A percentile compares a stretch with the other conserved stretches of the same genome.
phyloP scores from a whole-genome alignment of 2,329 filamentous ascomycete genomes.

The Huntiella bhutanensis region DNA sequence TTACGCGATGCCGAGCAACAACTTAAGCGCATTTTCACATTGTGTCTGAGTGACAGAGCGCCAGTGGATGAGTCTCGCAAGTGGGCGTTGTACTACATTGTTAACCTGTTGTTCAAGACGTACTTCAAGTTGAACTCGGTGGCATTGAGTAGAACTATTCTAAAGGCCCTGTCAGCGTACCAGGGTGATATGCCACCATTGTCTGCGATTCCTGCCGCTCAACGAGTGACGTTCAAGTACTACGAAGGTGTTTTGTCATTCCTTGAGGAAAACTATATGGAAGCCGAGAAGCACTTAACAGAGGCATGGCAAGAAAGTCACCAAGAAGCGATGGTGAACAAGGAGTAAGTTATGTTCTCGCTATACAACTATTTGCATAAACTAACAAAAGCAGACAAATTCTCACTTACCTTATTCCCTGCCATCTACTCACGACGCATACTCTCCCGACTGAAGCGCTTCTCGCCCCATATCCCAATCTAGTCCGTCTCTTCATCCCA shows the following conservation, averaged over 20 bases:
- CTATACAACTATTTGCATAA: not conserved
- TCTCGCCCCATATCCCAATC: constrained; percentile 53
- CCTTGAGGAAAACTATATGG: constrained; percentile 76
- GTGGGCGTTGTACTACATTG: constrained; percentile 93
- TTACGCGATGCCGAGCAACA: constrained; percentile 80
- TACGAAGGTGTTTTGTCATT: constrained; percentile 90
- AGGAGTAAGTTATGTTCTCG: constrained; percentile 43
- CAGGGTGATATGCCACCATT: constrained; percentile 63
- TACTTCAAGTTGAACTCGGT: constrained; percentile 93
- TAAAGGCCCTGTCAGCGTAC: constrained; percentile 65
- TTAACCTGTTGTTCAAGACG: constrained; percentile 92
- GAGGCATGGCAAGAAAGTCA: constrained; percentile 72
- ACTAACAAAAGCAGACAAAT: constrained; percentile 32
- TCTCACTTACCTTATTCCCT: constrained; percentile 85
- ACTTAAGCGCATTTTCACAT: constrained; percentile 77
- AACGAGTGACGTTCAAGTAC: constrained; percentile 90
- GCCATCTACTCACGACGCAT: constrained; percentile 73
- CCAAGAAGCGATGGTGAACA: constrained; percentile 50
- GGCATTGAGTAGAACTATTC: constrained; percentile 72
- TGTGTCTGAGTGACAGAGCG: constrained; percentile 75
- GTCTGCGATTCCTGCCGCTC: constrained; percentile 65
- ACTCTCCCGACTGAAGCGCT: constrained; percentile 57
- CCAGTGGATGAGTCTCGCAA: constrained; percentile 78
- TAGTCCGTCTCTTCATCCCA: constrained; percentile 62
- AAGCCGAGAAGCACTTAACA: constrained; percentile 64